Evolutionary conservation across 2,329 filamentous ascomycete genomes (phyloP).

Genomic region (Botrytis galanthina): DNA sequence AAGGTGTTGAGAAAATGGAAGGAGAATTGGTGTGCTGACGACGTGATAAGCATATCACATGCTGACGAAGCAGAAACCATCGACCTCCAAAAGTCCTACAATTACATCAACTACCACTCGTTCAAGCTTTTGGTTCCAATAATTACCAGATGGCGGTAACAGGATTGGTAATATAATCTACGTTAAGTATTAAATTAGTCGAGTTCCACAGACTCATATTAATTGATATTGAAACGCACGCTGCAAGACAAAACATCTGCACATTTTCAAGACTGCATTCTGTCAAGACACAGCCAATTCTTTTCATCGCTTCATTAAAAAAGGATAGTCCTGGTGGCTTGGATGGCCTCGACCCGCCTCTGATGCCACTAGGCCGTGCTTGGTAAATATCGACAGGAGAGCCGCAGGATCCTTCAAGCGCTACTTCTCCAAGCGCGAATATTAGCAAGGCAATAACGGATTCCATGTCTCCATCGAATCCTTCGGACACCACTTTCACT

Average conservation of each 20-base stretch:
- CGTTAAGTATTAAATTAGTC: background rate
- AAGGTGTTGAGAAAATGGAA: background rate
- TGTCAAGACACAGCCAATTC: slow-evolving; percentile 56
- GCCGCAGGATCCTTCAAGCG: slow-evolving; percentile 50
- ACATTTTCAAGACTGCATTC: slow-evolving; percentile 58
- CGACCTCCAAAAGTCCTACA: slow-evolving; percentile 60
- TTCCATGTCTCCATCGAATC: slow-evolving; percentile 49
- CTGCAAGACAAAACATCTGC: slow-evolving; percentile 56
- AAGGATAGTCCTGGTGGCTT: slow-evolving; percentile 56
- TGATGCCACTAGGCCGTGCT: slow-evolving; percentile 50
- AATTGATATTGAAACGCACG: slow-evolving; percentile 42
- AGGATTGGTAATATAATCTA: slow-evolving; percentile 54
- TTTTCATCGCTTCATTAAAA: slow-evolving; percentile 60
- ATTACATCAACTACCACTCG: slow-evolving; percentile 22
- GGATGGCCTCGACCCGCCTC: slow-evolving; percentile 47
- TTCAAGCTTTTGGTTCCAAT: background rate
- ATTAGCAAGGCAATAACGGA: slow-evolving; percentile 56
- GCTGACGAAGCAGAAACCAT: slow-evolving; percentile 54
- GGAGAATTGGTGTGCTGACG: slow-evolving; percentile 40
- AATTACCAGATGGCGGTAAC: slow-evolving; percentile 49
- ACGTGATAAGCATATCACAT: slow-evolving; percentile 55
- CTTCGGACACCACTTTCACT: slow-evolving; percentile 45
- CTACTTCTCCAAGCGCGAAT: slow-evolving; percentile 58
- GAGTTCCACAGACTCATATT: background rate
- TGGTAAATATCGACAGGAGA: slow-evolving; percentile 46